These are phyloP conservation scores for Ilyonectria destructans DNA, from an alignment of 2,329 filamentous ascomycete species.

Conservation along the genomic window DNA sequence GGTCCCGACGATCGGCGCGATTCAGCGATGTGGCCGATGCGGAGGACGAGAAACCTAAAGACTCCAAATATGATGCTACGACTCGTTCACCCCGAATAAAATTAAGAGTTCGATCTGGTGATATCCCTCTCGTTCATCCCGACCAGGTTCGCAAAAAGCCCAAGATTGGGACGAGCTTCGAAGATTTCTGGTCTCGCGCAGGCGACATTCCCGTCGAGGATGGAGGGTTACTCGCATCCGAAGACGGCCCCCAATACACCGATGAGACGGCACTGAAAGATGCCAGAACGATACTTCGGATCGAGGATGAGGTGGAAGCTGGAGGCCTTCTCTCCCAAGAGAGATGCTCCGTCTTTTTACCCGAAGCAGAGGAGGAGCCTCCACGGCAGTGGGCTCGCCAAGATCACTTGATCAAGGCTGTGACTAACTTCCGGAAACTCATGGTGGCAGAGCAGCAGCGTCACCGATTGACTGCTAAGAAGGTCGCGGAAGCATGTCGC, in stretches of 20 bases:
- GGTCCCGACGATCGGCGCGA: conserved; percentile 63
- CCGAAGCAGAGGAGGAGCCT: conserved; percentile 81
- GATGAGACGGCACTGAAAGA: conserved; percentile 78
- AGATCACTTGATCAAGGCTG: conserved; percentile 88
- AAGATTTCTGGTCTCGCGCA: conserved; percentile 71
- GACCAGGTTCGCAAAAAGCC: conserved; percentile 69
- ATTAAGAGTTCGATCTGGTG: conserved; percentile 59
- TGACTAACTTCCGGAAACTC: conserved; percentile 84
- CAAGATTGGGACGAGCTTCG: conserved; percentile 69
- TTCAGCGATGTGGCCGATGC: conserved; percentile 51
- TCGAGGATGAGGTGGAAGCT: conserved; percentile 81
- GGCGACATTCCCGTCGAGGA: conserved; percentile 69
- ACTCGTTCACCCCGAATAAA: conserved; percentile 64
- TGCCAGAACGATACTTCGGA: conserved; percentile 77
- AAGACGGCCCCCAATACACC: conserved; percentile 72
- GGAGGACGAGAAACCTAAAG: conserved; percentile 33
- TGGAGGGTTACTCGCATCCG: conserved; percentile 69
- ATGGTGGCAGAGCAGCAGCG: conserved; percentile 84
- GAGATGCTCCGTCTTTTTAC: conserved; percentile 80
- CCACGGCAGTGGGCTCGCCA: conserved; percentile 87
- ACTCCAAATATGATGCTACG: conserved; percentile 41
- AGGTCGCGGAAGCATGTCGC: conserved; percentile 83
- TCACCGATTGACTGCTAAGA: conserved; percentile 84
- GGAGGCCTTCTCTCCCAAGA: conserved; percentile 83
- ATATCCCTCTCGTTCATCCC: conserved; percentile 73